These are phyloP conservation scores for Monilinia polystroma DNA, from an alignment of 2,329 filamentous ascomycete species.

Conservation along the genomic window DNA sequence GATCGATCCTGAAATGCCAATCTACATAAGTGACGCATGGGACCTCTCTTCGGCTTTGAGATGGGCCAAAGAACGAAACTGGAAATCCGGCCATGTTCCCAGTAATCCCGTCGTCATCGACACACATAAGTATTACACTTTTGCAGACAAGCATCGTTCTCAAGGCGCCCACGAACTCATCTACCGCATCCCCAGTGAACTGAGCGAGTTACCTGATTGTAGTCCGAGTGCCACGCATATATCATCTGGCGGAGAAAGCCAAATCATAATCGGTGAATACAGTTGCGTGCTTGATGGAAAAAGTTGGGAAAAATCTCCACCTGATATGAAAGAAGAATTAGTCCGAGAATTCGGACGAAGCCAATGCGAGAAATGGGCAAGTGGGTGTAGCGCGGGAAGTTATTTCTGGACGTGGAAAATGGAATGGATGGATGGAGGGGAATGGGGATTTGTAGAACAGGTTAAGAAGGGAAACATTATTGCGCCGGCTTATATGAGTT, in stretches of 20 bases:
- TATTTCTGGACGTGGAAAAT: slow-evolving; percentile 63
- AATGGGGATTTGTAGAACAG: slow-evolving; percentile 59
- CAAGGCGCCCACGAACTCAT: slow-evolving; percentile 54
- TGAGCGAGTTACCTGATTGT: slow-evolving; percentile 46
- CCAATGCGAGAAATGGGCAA: slow-evolving; percentile 48
- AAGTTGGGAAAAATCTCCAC: slow-evolving; percentile 48
- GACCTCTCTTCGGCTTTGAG: slow-evolving; percentile 47
- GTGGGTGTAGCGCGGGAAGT: slow-evolving; percentile 50
- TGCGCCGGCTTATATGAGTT: slow-evolving; percentile 43
- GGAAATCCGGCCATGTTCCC: slow-evolving; percentile 26
- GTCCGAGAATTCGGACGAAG: slow-evolving; percentile 49
- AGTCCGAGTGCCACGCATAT: slow-evolving; percentile 40
- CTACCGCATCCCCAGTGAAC: slow-evolving; percentile 45
- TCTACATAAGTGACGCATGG: slow-evolving; percentile 61
- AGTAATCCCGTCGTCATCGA: slow-evolving; percentile 54
- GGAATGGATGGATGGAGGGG: slow-evolving; percentile 59
- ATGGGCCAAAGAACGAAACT: slow-evolving; percentile 45
- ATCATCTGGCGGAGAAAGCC: slow-evolving; percentile 46
- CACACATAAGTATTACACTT: slow-evolving; percentile 60
- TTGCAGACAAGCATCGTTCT: slow-evolving; percentile 51
- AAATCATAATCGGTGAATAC: slow-evolving; percentile 57
- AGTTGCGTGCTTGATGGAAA: slow-evolving; percentile 54
- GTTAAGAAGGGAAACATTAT: slow-evolving; percentile 47
- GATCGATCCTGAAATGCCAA: slow-evolving; percentile 51
- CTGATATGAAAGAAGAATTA: slow-evolving; percentile 46